Base-by-base conservation (phyloP, 2,329 filamentous ascomycete genomes). In the Bipolaris bicolor region DNA sequence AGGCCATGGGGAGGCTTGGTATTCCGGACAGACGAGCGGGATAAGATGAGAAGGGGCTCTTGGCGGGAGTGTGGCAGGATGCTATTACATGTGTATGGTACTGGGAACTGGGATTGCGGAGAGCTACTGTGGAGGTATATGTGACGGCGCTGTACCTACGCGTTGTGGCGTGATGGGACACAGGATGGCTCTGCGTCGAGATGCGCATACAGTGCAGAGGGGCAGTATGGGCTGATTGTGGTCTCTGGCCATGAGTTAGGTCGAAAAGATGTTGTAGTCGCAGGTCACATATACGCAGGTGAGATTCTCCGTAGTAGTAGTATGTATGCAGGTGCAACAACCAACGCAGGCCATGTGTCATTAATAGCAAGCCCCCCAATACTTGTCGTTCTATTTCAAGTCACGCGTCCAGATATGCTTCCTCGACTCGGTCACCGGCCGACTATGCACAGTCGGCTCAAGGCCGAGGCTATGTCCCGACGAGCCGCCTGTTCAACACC, bases 401-500 rank as follows among this genome's bases (percentile, higher is more conserved):
- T 20, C 31, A 39, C 24, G 50, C 39, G 46, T 45, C 37, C 34
- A 54, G 45, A 39, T 16, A 39, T 16, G 37, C 24, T 29, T n/a
- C 34, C 10, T 57, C 55, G 55, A 34, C 10, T 57, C 55, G 50
- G 55, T 29, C 33, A 45, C 1, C 39, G 29, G 46, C 52, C 46
- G 52, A 18, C 16, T 22, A n/a, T 24, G 22, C 22, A n/a, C 10
- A 49, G 33, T 49, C 55, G 45, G 53, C 16, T 49, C 31, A 13
- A 31, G 49, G 33, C 55, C 55, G 55, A 40, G 41, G 41, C 51
- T 40, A 34, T 46, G 51, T 41, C 49, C 52, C 55, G 43, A 49
- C 40, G 29, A 40, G 16, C 22, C 16, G 26, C 37, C 44, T 39
- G 37, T 55, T 62, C 56, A 65, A 64, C 59, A 65, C 61, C 63